A percentile compares a stretch with the other conserved stretches of the same genome.
These are phyloP conservation scores for Spinellus fusiger DNA, from an alignment of 192 early-diverging fungal species.

Conservation along the genomic window DNA sequence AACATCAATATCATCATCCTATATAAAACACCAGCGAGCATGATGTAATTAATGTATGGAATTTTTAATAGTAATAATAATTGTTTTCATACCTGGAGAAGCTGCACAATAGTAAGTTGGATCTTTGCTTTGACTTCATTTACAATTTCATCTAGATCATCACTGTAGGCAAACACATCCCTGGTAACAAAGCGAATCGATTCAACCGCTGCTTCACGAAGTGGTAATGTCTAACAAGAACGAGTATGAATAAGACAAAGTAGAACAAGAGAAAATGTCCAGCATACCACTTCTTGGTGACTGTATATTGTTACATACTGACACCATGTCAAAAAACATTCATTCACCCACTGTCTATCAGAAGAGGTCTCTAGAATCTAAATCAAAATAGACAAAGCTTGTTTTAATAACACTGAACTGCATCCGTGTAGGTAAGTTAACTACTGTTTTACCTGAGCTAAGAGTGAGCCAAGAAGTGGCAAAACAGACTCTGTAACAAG, in stretches of 20 bases:
- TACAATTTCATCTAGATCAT: conserved; percentile 3
- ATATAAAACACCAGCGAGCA: conserved; percentile 29
- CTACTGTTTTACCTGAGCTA: conserved; percentile 36
- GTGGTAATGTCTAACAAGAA: conserved; percentile 39
- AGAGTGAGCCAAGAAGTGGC: conserved; percentile 48
- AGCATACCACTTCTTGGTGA: conserved; percentile 39
- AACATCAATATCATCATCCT: conserved; percentile 79
- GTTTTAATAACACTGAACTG: neutral
- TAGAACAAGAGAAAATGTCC: neutral
- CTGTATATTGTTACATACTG: conserved; percentile 33
- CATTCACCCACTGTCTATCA: conserved; percentile 27
- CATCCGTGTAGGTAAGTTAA: too few relatives aligned
- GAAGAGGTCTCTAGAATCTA: conserved; percentile 12
- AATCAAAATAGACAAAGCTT: neutral
- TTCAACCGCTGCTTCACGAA: conserved; percentile 46
- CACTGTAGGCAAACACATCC: conserved; percentile 22
- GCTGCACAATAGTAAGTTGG: conserved; percentile 34
- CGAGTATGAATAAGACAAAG: neutral
- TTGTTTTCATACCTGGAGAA: conserved; percentile 32
- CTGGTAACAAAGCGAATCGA: conserved; percentile 33
- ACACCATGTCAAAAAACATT: conserved; percentile 39
- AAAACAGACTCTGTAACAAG: conserved; percentile 49
- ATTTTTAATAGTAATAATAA: conserved; percentile 31
- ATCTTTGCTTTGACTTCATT: conserved; percentile 23
- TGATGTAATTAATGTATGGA: neutral